Evolutionary conservation across 2,329 filamentous ascomycete species (phyloP), one percentile per base, ranked within the genome.

Genomic region (Penicillium sp.): DNA sequence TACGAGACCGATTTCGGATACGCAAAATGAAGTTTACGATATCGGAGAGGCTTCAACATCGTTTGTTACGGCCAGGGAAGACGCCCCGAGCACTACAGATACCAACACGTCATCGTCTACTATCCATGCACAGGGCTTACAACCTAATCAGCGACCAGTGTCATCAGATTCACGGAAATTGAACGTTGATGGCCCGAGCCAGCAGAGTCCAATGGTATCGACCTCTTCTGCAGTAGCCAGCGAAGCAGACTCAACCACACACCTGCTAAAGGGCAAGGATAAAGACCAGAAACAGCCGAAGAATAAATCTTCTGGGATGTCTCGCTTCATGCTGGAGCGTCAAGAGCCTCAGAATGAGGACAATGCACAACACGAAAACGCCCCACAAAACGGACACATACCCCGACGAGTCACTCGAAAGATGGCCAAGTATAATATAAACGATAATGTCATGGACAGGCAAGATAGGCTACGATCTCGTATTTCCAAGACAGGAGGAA

Each of bases 401-500:
- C 56, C 58, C 24, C 59, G 52, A 26, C 59, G 62, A 29, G 49
- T 67, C 6, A 59, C 65, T 10, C 67, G 59, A 18, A 71, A 71
- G n/a, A 62, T 76, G 34, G 74, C 77, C 32, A 69, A 72, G 32
- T 76, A 76, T 54, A 75, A 75, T 46, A 61, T 78, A 7, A 70
- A 74, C 37, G 76, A 78, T 54, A 76, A 74, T 46, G 51, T 77
- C 23, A 56, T 68, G 30, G 61, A 78, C 49, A 68, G 69, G 36
- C 68, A 75, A 56, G 71, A 72, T 39, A 68, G 71, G 17, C 58
- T 78, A 30, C 68, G 70, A 36, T 68, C 68, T 42, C 71, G 56
- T 46, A 70, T 74, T 30, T 68, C 66, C 41, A 68, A 55, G 49
- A 75, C 70, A 9, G 69, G 68, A 50, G 65, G 61, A 36, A 68